Evolutionary conservation across 1,139 yeast genomes (phyloP).

Genomic region (Pichia sp.): DNA sequence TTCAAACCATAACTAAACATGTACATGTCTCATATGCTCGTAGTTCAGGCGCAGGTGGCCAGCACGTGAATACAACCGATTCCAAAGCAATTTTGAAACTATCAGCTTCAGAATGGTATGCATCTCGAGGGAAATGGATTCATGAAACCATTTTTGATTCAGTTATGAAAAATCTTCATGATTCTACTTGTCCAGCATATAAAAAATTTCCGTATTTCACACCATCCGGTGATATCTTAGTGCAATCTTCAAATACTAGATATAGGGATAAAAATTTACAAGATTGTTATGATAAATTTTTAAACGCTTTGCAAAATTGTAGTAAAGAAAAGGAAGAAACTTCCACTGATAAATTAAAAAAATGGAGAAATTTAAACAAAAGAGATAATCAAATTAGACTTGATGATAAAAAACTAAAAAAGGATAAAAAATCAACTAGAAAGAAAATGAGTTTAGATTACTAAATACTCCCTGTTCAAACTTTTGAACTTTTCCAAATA

Average conservation of each 20-base stretch:
- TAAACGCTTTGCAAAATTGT: conserved; percentile 20
- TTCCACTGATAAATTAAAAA: conserved; percentile 14
- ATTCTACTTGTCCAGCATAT: conserved; percentile 14
- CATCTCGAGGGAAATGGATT: conserved; percentile 49
- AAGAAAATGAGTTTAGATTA: conserved; percentile 17
- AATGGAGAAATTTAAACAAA: conserved; percentile 21
- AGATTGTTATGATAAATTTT: conserved; percentile 25
- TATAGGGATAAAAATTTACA: conserved; percentile 25
- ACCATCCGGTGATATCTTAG: conserved; percentile 21
- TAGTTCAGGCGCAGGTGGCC: conserved; percentile 94
- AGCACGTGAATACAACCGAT: conserved; percentile 80
- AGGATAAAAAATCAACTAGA: conserved; percentile 21
- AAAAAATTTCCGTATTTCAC: conserved; percentile 26
- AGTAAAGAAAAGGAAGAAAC: conserved; percentile 15
- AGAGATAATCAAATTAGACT: conserved; percentile 20
- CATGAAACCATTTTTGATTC: conserved; percentile 48
- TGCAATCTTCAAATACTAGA: conserved; percentile 19
- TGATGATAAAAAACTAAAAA: conserved; percentile 17
- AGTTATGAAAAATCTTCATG: conserved; percentile 27
- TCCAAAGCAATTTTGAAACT: conserved; percentile 71
- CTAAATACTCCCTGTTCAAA: neutral
- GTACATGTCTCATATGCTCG: conserved; percentile 50
- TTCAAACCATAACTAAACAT: conserved; percentile 12
- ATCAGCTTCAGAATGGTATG: conserved; percentile 41
- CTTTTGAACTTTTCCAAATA: conserved; percentile 43